Evolutionary conservation across 768 basidiomycete species (phyloP).

Genomic region (Suillus subalutaceus): DNA sequence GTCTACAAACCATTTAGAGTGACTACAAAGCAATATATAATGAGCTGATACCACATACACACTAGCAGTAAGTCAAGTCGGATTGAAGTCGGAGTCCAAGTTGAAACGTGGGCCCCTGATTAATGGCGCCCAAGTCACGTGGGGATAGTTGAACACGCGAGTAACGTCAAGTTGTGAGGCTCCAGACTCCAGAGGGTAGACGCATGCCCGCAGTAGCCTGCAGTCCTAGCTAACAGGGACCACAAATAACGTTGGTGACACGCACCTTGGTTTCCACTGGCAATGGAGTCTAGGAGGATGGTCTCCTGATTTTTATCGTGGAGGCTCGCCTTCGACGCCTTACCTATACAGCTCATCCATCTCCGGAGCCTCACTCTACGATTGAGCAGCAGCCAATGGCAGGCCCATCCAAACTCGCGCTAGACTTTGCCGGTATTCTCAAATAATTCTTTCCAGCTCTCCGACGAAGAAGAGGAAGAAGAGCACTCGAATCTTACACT

Average conservation of each 20-base stretch:
- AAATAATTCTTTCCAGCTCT: neutral
- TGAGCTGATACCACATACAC: too few species aligned
- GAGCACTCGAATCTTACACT: conserved; percentile 27
- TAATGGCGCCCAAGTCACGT: neutral
- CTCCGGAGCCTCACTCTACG: conserved; percentile 28
- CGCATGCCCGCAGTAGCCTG: conserved; percentile 3
- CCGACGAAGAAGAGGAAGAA: conserved; percentile 16
- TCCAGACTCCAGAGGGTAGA: neutral
- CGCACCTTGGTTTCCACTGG: neutral
- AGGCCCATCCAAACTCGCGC: neutral
- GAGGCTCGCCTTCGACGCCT: conserved; percentile 22
- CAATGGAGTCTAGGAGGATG: conserved; percentile 1
- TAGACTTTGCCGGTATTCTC: neutral
- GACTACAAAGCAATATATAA: neutral
- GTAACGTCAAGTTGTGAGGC: neutral
- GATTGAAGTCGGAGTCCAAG: too few species aligned
- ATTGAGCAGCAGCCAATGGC: neutral
- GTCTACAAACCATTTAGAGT: too few species aligned
- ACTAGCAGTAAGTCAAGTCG: too few species aligned
- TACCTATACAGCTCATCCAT: conserved; percentile 37
- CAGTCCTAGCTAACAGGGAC: neutral
- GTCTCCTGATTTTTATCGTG: conserved; percentile 1
- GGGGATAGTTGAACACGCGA: neutral
- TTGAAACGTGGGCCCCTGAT: neutral
- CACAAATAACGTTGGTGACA: neutral